Conservation (phyloP, 257 asterid genomes). For the Forsythia viridissima region DNA sequence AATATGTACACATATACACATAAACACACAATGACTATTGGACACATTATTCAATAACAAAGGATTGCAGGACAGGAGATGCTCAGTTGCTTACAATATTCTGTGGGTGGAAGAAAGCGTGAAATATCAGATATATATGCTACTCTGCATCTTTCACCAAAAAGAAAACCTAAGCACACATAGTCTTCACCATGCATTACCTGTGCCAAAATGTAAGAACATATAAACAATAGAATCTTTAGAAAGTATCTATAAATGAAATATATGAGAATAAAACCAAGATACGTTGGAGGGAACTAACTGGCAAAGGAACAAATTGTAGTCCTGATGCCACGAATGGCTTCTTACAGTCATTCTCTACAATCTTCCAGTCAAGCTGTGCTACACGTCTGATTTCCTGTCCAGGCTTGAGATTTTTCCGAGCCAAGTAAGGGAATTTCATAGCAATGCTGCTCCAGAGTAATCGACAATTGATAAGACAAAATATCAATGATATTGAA, state of each 20-base stretch:
- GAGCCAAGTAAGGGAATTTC: conserved; percentile 87
- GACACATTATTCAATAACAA: conserved; percentile 2
- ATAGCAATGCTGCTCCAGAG: conserved; percentile 64
- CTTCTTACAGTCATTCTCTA: conserved; percentile 70
- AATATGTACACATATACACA: neutral
- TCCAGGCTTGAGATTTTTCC: conserved; percentile 75
- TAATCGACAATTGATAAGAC: conserved; percentile 17
- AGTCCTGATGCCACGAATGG: conserved; percentile 88
- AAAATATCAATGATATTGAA: conserved; percentile 20
- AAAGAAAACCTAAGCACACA: conserved; percentile 82
- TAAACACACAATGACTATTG: neutral
- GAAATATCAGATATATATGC: conserved; percentile 92
- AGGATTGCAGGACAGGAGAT: conserved; percentile 17
- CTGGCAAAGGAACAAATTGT: conserved; percentile 85
- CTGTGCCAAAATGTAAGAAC: conserved; percentile 41
- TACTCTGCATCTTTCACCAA: conserved; percentile 74
- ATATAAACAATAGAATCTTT: conserved; percentile 16
- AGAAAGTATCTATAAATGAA: conserved; percentile 22
- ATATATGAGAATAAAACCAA: conserved; percentile 14
- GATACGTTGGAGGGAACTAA: conserved; percentile 42
- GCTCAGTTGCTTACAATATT: conserved; percentile 54
- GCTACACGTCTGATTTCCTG: conserved; percentile 96
- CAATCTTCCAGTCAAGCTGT: conserved; percentile 84
- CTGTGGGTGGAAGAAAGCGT: conserved; percentile 81
- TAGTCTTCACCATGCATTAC: conserved; percentile 99